Base-by-base conservation (phyloP, 2,329 filamentous ascomycete genomes). In the Pyrenophora graminea region DNA sequence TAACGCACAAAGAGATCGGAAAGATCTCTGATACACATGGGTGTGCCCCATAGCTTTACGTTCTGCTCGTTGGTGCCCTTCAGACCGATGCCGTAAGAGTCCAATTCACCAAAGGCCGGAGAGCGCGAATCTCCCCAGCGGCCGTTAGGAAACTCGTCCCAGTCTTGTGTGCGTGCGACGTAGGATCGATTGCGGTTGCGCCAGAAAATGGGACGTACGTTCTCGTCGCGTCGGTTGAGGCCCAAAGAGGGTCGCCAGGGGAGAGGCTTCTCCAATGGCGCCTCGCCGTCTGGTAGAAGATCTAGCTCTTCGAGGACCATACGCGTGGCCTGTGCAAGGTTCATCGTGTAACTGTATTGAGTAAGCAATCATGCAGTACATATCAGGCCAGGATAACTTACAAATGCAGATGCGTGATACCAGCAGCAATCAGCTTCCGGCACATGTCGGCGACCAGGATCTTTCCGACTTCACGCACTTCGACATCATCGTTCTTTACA, bases 111-210 rank as follows among this genome's bases (percentile, higher is more conserved):
- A 68, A 97, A 99, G 43, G 94, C 94, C 55, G 94, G 94, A 51
- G 93, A 97, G 59, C 94, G 85, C 45, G 92, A 93, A 74, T 99
- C 94, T 76, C 94, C 95, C 94, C 94, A 99, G 74, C 94, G 89
- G 39, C 94, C 94, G 79, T 99, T 99, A 48, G 94, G 94, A 66
- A 97, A 99, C 74, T 99, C 94, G 67, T 99, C 94, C 94, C 94
- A 99, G 63, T 97, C 93, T 71, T 97, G 92, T 0, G 94, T 99
- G 48, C 94, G 90, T 48, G 91, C 86, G 48, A 99, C 87, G 67
- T 99, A 99, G 3, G 92, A 96, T 70, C 94, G 91, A 76, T 96
- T 94, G 51, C 94, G 86, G 77, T 97, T 97, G 64, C 93, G 87
- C 94, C 94, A 99, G 82, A 99, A 99, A 62, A 99, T 96, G 30